Base-by-base conservation (phyloP, 805 yeast species). In the Brettanomyces custersianus region DNA sequence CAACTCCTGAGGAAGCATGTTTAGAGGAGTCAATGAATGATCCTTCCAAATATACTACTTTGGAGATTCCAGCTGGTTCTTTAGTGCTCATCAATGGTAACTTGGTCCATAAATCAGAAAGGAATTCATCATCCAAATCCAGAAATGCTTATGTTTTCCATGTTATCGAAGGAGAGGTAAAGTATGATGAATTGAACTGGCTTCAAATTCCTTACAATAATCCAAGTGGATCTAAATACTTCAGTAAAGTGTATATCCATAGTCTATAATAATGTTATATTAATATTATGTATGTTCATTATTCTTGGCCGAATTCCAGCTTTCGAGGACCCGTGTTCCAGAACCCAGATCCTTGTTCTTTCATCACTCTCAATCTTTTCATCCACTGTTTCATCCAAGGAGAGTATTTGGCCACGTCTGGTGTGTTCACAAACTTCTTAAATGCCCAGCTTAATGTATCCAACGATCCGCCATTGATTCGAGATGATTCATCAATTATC, bases 121-220 rank as follows among this genome's bases (percentile, higher is more conserved):
- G 62, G 36, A 83, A 83, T 50, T 34, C 48, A 1, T 72, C 82
- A 10, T 44, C 45, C 4, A 64, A 62, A 38, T 76, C 85, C 8
- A 65, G 94, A 42, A 80, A 65, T 49, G 92, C 87, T 0, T 83
- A 81, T 55, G 80, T 92, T 0, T 83, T 83, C 57, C 94, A 83
- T 51, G 68, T 79, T 30, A 79, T 83, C 38, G 92, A 83, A 35
- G 90, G 90, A 2, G 55, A 42, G 2, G 61, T 71, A 10, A 53
- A 66, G 19, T 83, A 80, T 48, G 92, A 82, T 51, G 58, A 60
- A 17, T 54, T 64, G 48, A 82, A 82, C 51, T 83, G 94, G 92
- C 64, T 82, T 24, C 94, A 83, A 49, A 74, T 81, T 4, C 92
- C 92, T 2, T 71, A 79, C 0, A 48, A 70, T 4, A 42, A 47